Conservation (phyloP, 805 yeast genomes). For the Candida tibetensis region DNA sequence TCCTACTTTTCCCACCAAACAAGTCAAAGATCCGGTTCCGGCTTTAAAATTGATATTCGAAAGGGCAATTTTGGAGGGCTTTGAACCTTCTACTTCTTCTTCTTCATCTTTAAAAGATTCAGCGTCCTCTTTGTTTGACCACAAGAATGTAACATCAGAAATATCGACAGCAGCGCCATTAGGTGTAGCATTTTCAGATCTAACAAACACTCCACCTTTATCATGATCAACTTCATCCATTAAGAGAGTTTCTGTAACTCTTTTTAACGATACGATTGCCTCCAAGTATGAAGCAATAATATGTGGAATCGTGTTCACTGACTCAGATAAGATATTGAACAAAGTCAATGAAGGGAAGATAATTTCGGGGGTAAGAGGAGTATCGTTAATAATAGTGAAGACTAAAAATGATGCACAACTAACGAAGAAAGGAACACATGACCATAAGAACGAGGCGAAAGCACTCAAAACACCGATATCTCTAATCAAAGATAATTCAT, state of each 20-base stretch:
- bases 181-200: slow-evolving; percentile 13
- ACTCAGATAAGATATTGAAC: slow-evolving; percentile 35
- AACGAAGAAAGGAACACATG: slow-evolving; percentile 36
- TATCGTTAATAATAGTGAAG: slow-evolving; percentile 22
- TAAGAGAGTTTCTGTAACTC: slow-evolving; percentile 31
- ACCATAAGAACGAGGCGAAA: slow-evolving; percentile 33
- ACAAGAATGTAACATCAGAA: slow-evolving; percentile 32
- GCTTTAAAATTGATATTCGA: slow-evolving; percentile 31
- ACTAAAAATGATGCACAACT: slow-evolving; percentile 32
- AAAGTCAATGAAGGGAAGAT: slow-evolving; percentile 41
- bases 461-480: slow-evolving; percentile 34
- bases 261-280: slow-evolving; percentile 29
- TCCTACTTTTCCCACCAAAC: slow-evolving; percentile 44
- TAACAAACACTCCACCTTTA: slow-evolving; percentile 13
- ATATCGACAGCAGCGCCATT: slow-evolving; percentile 26
- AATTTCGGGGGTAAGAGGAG: slow-evolving; percentile 33
- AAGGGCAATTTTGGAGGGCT: slow-evolving; percentile 23
- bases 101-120: slow-evolving; percentile 17
- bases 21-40: slow-evolving; percentile 33
- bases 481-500: slow-evolving; percentile 27
- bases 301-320: slow-evolving; percentile 32
- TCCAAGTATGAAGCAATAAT: slow-evolving; percentile 28
- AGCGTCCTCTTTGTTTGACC: slow-evolving; percentile 19
- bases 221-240: slow-evolving; percentile 33
- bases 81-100: slow-evolving; percentile 12